A percentile compares a stretch with the other conserved stretches of the same genome.
Conservation (phyloP, 441 rosid genomes). For the Eugenia klotzschiana region DNA sequence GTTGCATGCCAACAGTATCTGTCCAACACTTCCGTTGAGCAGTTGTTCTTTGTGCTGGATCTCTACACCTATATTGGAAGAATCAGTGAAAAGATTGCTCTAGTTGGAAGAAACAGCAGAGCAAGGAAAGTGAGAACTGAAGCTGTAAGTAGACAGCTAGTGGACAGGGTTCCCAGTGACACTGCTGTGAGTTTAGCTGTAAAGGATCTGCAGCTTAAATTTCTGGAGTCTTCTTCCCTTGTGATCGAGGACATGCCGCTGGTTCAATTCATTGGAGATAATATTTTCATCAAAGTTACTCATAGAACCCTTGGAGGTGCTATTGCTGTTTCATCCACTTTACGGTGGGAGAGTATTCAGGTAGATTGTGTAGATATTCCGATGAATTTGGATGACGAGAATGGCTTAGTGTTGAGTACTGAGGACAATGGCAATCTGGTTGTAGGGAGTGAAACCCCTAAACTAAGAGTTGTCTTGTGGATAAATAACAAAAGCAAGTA, state of each 20-base stretch:
- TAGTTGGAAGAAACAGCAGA: conserved; percentile 50
- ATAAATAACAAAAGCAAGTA: conserved; percentile 40
- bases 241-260: conserved; percentile 62
- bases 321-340: conserved; percentile 66
- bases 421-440: conserved; percentile 24
- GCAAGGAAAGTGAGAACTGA: conserved; percentile 15
- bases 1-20: conserved; percentile 75
- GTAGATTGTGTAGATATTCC: conserved; percentile 77
- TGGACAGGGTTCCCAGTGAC: conserved; percentile 92
- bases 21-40: conserved; percentile 90
- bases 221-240: conserved; percentile 59
- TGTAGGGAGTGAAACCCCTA: conserved; percentile 29
- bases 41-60: conserved; percentile 83
- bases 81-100: conserved; percentile 65
- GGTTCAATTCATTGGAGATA: conserved; percentile 77
- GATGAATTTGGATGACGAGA: conserved; percentile 25
- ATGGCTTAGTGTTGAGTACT: conserved; percentile 7
- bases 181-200: conserved; percentile 72
- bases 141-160: conserved; percentile 35
- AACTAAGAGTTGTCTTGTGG: conserved; percentile 84
- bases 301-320: conserved; percentile 99
- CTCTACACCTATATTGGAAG: conserved; percentile 68
- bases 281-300: conserved; percentile 61
- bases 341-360: conserved; percentile 69
- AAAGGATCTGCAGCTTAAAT: conserved; percentile 62